Evolutionary conservation across 306 rosid species (phyloP).

Genomic region (Vachellia pachyceras): DNA sequence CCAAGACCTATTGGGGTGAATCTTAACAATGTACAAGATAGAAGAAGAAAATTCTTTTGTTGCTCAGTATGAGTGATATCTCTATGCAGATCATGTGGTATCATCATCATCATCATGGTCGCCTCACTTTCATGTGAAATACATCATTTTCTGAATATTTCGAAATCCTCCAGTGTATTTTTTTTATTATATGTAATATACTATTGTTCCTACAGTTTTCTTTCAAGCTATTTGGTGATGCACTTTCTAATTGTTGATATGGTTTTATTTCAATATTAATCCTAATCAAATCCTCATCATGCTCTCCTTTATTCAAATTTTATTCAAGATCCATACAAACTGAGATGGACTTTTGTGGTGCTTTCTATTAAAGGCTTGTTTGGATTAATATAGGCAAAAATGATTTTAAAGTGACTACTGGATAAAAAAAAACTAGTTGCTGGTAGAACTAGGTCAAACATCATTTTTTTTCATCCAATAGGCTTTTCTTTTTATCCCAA

Average conservation of each 20-base stretch:
- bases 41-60: slow-evolving; percentile 55
- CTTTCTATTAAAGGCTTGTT: too few relatives aligned
- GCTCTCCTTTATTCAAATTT: neutral
- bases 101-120: slow-evolving; percentile 10
- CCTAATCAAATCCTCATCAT: neutral
- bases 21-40: slow-evolving; percentile 48
- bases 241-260: slow-evolving; percentile 6
- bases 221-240: neutral
- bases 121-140: slow-evolving; percentile 25
- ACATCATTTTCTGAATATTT: slow-evolving; percentile 16
- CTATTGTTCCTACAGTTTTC: slow-evolving; percentile 13
- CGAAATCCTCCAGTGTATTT: neutral
- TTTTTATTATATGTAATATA: neutral
- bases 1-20: slow-evolving; percentile 55
- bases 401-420: too few relatives aligned
- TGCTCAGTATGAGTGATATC: slow-evolving; percentile 53
- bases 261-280: neutral
- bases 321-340: neutral
- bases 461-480: too few relatives aligned
- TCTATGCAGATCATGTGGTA: slow-evolving; percentile 28
- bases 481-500: too few relatives aligned
- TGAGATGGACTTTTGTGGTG: too few relatives aligned
- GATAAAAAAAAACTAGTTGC: too few relatives aligned
- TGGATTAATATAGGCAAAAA: too few relatives aligned
- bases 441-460: too few relatives aligned